Conservation (phyloP, 2,329 filamentous ascomycete genomes). For the Madurella mycetomatis region DNA sequence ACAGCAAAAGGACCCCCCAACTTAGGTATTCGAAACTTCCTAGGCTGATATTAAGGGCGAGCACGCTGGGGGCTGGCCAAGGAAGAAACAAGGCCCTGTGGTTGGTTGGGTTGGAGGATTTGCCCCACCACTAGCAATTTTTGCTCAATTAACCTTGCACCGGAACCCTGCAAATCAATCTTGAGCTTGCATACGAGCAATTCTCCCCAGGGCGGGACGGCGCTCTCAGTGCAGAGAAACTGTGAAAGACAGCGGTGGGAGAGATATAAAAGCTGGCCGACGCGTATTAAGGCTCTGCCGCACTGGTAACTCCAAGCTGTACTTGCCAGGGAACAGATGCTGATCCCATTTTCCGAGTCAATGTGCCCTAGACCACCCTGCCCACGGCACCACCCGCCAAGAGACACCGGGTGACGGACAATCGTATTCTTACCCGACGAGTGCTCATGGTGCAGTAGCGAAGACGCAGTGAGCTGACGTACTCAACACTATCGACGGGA, state of each 20-base stretch:
- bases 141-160: slow-evolving; percentile 6
- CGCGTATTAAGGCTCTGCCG: slow-evolving; percentile 3
- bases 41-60: not conserved
- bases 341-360: slow-evolving; percentile 12
- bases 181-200: slow-evolving; percentile 2
- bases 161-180: slow-evolving; percentile 1
- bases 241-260: too few species aligned
- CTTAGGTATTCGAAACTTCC: slow-evolving; percentile 9
- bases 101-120: slow-evolving; percentile 8
- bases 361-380: not conserved
- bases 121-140: slow-evolving; percentile 6
- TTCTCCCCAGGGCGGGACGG: not conserved
- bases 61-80: slow-evolving; percentile 6
- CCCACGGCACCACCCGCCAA: slow-evolving; percentile 5
- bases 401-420: slow-evolving; percentile 1
- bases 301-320: too few species aligned
- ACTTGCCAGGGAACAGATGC: not conserved
- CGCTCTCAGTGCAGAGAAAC: too few species aligned
- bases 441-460: slow-evolving; percentile 1
- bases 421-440: slow-evolving; percentile 2
- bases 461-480: not conserved
- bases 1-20: not conserved
- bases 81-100: not conserved
- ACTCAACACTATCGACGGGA: not conserved
- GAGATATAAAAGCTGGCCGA: not conserved